phyloP scores from a whole-genome alignment of 2,329 filamentous ascomycete genomes.

The Diaporthe longicolla region DNA sequence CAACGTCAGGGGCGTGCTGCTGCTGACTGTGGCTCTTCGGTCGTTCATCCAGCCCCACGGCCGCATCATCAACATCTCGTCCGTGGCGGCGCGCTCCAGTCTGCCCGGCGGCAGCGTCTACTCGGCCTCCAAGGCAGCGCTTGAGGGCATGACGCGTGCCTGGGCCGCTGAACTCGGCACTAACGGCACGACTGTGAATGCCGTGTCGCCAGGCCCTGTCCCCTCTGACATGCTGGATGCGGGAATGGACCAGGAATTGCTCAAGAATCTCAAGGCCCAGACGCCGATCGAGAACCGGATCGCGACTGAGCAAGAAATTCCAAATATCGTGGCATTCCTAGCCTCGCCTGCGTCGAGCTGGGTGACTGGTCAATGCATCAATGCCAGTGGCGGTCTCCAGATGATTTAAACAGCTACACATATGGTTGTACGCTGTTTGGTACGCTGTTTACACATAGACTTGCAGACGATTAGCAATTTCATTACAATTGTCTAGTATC shows the following conservation, averaged over 20 bases:
- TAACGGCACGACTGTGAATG: constrained; percentile 72
- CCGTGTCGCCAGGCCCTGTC: constrained; percentile 71
- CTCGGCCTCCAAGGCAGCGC: constrained; percentile 69
- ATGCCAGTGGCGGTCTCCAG: constrained; percentile 62
- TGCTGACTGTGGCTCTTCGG: constrained; percentile 68
- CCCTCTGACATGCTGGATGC: constrained; percentile 58
- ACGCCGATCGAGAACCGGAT: constrained; percentile 67
- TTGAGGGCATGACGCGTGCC: constrained; percentile 71
- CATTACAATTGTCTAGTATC: too few relatives aligned
- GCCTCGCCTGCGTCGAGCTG: constrained; percentile 63
- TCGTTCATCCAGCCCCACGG: constrained; percentile 62
- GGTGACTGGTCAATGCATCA: constrained; percentile 70
- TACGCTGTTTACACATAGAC: neutral
- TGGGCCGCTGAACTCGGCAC: constrained; percentile 71
- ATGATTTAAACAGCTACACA: constrained; percentile 42
- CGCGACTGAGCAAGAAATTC: constrained; percentile 67
- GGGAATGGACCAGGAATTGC: constrained; percentile 65
- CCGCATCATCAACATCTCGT: constrained; percentile 73
- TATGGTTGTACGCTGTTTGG: too few relatives aligned
- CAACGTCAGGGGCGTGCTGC: constrained; percentile 69
- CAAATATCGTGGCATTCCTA: constrained; percentile 69
- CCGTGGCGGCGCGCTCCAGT: constrained; percentile 63
- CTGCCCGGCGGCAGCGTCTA: constrained; percentile 65
- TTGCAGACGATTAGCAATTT: neutral
- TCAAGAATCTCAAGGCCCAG: constrained; percentile 60